phyloP scores from a whole-genome alignment of 805 yeast species.

The Pichia scutulata region DNA sequence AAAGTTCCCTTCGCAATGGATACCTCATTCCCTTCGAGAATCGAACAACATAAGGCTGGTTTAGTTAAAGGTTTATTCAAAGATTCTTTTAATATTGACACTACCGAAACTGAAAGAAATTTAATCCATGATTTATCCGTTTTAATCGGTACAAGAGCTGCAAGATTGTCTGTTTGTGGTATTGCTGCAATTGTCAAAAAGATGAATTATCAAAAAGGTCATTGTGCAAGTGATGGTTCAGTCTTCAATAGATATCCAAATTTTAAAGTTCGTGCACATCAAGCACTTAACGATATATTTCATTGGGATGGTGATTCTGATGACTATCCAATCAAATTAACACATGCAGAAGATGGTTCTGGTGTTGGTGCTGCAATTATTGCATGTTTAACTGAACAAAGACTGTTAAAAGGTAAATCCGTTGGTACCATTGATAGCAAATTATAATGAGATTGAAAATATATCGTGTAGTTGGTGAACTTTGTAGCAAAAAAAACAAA shows the following conservation, averaged over 20 bases:
- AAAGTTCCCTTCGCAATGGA: constrained; percentile 67
- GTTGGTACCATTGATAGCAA: constrained; percentile 14
- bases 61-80: constrained; percentile 66
- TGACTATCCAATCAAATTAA: constrained; percentile 21
- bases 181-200: constrained; percentile 89
- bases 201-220: constrained; percentile 68
- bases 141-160: constrained; percentile 84
- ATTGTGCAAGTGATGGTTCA: constrained; percentile 96
- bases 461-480: not conserved
- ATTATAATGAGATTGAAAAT: not conserved
- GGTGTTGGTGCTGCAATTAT: constrained; percentile 98
- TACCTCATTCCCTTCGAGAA: constrained; percentile 77
- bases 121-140: constrained; percentile 77
- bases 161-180: constrained; percentile 90
- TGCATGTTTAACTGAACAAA: constrained; percentile 85
- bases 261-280: constrained; percentile 82
- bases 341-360: constrained; percentile 74
- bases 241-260: constrained; percentile 91
- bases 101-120: constrained; percentile 73
- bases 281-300: constrained; percentile 81
- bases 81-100: constrained; percentile 48
- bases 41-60: constrained; percentile 81
- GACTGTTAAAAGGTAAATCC: constrained; percentile 60
- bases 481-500: not conserved
- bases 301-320: constrained; percentile 47